Base-by-base conservation (phyloP, 495 filamentous ascomycete species). In the Extremus antarcticus region DNA sequence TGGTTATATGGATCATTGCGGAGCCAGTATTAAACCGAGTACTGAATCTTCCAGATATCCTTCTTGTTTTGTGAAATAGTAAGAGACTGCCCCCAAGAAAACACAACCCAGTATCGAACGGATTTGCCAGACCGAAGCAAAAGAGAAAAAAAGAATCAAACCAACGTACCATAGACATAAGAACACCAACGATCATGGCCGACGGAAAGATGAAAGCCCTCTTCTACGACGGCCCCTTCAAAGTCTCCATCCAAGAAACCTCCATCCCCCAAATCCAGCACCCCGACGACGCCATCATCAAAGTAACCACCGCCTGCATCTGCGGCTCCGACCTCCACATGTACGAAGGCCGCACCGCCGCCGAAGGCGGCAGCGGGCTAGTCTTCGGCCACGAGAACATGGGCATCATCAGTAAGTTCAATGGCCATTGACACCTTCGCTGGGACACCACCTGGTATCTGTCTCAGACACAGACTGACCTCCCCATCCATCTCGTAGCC, bases 301-400 rank as follows among this genome's bases (percentile, higher is more conserved):
- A 76, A 56, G 74, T 81, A 25, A 81, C 77, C 17, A 81, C 75
- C 17, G 71, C 76, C 38, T 60, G 74, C 70, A 81, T 82, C 43
- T 81, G 79, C 56, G 76, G 57, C 41, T 39, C 25, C 22, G 64
- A 68, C 32, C 56, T 68, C 29, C 73, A 70, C 61, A 79, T 76
- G 73, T 77, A 80, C 38, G 73, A 80, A 64, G 77, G 74, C 9
- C 51, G 75, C 51, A 75, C 75, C 0, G 74, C 76, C 1, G 76
- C 74, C 7, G 69, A 78, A 55, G 24, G 24, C 32, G 46, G 46
- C 41, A 59, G 69, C 0, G 75, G 76, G n/a, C 70, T 78, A 22
- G 73, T 74, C 3, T 79, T 79, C 49, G 77, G 79, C 2, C 79
- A 81, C 57, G 78, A 82, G 50, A 64, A 64, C 58, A 64, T 64